Evolutionary conservation across 768 basidiomycete genomes (phyloP), one percentile per base, ranked within the genome.

Genomic region (Leccinum subtestaceum): DNA sequence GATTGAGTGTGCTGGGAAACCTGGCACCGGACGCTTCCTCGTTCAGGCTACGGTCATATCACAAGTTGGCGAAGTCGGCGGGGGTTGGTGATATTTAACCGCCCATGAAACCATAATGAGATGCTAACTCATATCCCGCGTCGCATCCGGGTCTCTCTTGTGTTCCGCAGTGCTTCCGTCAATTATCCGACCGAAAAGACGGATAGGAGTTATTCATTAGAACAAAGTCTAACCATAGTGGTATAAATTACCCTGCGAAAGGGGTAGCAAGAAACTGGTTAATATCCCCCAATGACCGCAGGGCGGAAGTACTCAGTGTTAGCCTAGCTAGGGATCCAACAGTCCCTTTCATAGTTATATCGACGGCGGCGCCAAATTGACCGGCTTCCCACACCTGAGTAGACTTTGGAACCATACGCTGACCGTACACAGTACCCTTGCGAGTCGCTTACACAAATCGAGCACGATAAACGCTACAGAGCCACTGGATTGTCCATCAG

Each of bases 81-180:
- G 46, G 43, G 19, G 17, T 32, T 34, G 15, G 48, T 31, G 32
- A 5, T 10, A 19, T 19, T 29, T 38, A n/a, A 31, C 52, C 57
- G 52, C 12, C 38, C 53, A 47, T 51, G 4, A 29, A 34, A n/a
- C 52, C 38, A 43, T 45, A 54, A 64, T 10, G 40, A 31, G 62
- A 48, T 23, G 2, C 17, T 0, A 47, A 23, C 8, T 15, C 11
- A 12, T 21, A 23, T 36, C 19, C 34, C 23, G 25, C 15, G 3
- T 10, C n/a, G 27, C 29, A n/a, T 23, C 13, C 2, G 43, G 27
- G 46, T 23, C 31, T 21, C 36, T 53, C 21, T 43, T 51, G 47
- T 21, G 31, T 29, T 17, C 19, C 11, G 43, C 43, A 27, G 12
- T 45, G 12, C 31, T 2, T 32, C 12, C 36, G 19, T 47, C 52